These are phyloP conservation scores for Gossypium thurberi DNA, from an alignment of 345 rosid species.

Conservation along the genomic window DNA sequence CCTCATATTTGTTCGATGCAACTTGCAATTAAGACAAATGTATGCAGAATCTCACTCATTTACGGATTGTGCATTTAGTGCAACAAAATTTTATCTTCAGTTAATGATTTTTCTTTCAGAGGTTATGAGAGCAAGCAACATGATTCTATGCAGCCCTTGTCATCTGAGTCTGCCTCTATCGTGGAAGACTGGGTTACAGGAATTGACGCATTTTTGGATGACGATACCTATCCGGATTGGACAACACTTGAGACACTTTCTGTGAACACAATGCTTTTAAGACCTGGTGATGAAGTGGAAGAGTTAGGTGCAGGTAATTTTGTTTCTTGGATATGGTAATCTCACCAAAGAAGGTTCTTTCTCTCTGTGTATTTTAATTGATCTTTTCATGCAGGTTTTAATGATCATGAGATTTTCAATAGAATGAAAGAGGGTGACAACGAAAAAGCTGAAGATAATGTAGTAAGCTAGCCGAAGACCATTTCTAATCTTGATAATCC, in stretches of 20 bases:
- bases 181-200: constrained; percentile 76
- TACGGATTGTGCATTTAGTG: neutral
- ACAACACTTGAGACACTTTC: constrained; percentile 46
- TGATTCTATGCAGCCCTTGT: constrained; percentile 40
- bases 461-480: neutral
- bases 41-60: constrained; percentile 25
- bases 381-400: constrained; percentile 53
- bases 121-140: constrained; percentile 32
- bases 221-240: constrained; percentile 58
- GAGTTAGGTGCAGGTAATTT: constrained; percentile 57
- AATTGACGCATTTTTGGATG: constrained; percentile 46
- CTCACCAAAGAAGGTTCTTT: neutral
- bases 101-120: constrained; percentile 17
- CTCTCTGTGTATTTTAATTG: neutral
- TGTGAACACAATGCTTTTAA: constrained; percentile 32
- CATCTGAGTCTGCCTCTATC: constrained; percentile 33
- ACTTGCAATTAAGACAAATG: constrained; percentile 65
- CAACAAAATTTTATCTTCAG: constrained; percentile 9
- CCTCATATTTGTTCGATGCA: constrained; percentile 71
- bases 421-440: constrained; percentile 36
- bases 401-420: constrained; percentile 67
- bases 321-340: constrained; percentile 7
- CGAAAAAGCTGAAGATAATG: constrained; percentile 25
- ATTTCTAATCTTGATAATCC: neutral
- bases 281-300: constrained; percentile 50